Percentiles rank a stretch among this genome's conserved stretches.
Conservation (phyloP, 148 eudicot species). For the Fagopyrum tataricum region DNA sequence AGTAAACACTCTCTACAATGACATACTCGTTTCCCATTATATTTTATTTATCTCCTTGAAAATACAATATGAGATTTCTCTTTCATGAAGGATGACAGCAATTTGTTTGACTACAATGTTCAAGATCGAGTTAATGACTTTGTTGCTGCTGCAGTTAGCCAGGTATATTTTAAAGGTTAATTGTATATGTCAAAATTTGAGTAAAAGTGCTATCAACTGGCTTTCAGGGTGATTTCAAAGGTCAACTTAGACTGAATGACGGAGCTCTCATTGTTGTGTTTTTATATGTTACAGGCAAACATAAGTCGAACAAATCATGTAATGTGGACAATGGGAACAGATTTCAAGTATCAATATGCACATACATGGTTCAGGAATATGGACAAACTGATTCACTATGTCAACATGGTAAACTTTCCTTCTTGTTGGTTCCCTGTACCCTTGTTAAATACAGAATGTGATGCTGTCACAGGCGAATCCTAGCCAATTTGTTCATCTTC, state of each 20-base stretch:
- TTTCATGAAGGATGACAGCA: conserved; percentile 67
- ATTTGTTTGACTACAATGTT: conserved; percentile 93
- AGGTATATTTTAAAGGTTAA: conserved; percentile 31
- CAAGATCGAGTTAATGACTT: conserved; percentile 79
- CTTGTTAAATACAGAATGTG: neutral
- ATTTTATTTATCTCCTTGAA: conserved; percentile 2
- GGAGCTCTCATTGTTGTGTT: neutral
- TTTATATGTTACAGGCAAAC: conserved; percentile 61
- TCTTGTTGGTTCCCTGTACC: neutral
- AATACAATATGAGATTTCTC: conserved; percentile 4
- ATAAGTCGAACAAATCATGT: conserved; percentile 88
- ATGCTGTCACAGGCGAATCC: neutral
- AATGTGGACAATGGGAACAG: conserved; percentile 99
- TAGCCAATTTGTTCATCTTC: neutral
- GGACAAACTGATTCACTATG: conserved; percentile 99
- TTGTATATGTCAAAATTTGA: neutral
- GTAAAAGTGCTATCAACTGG: neutral
- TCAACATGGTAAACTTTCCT: conserved; percentile 44
- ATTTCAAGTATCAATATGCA: conserved; percentile 96
- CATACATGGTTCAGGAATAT: conserved; percentile 83
- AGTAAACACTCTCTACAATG: conserved; percentile 31
- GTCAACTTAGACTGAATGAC: neutral
- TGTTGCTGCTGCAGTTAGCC: conserved; percentile 80
- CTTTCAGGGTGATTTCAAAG: neutral
- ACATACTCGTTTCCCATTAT: neutral